Percentiles rank a stretch among this genome's conserved stretches.
Evolutionary conservation across 768 basidiomycete species (phyloP).

Genomic region (Pleurotus tuber-regium): DNA sequence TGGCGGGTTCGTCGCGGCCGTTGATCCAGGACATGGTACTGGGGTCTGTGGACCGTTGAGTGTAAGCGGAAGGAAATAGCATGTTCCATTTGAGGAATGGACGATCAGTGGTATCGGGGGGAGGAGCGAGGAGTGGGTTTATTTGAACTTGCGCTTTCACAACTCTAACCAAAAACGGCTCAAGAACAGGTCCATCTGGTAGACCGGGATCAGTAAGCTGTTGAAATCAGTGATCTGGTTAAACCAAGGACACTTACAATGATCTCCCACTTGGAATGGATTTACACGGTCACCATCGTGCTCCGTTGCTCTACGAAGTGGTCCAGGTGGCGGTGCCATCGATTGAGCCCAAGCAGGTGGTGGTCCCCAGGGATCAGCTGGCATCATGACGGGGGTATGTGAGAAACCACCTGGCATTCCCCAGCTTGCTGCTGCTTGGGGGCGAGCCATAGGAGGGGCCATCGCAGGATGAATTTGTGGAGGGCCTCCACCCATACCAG

Average conservation of each 20-base stretch:
- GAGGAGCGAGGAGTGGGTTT: conserved; percentile 61
- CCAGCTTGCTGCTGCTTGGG: conserved; percentile 4
- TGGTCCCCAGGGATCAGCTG: conserved; percentile 3
- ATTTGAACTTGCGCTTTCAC: conserved; percentile 46
- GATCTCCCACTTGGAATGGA: conserved; percentile 27
- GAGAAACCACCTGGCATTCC: conserved; percentile 8
- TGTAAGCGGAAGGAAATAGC: conserved; percentile 59
- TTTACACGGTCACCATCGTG: conserved; percentile 25
- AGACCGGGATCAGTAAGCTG: conserved; percentile 6
- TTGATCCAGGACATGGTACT: conserved; percentile 60
- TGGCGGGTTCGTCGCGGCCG: conserved; percentile 64
- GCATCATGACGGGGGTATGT: conserved; percentile 4
- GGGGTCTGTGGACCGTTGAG: conserved; percentile 62
- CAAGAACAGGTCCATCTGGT: conserved; percentile 69
- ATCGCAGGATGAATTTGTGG: neutral
- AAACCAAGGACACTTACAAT: conserved; percentile 25
- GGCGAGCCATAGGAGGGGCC: conserved; percentile 7
- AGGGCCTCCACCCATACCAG: conserved; percentile 5
- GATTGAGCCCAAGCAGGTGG: conserved; percentile 6
- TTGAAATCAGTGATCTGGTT: neutral
- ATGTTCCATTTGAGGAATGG: conserved; percentile 73
- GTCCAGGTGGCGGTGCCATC: conserved; percentile 6
- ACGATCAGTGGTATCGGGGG: conserved; percentile 35
- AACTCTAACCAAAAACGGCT: conserved; percentile 51
- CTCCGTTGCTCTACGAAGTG: conserved; percentile 14